A percentile compares a stretch with the other conserved stretches of the same genome.
These are phyloP conservation scores for Teunomyces stri DNA, from an alignment of 805 yeast species.

Conservation along the genomic window DNA sequence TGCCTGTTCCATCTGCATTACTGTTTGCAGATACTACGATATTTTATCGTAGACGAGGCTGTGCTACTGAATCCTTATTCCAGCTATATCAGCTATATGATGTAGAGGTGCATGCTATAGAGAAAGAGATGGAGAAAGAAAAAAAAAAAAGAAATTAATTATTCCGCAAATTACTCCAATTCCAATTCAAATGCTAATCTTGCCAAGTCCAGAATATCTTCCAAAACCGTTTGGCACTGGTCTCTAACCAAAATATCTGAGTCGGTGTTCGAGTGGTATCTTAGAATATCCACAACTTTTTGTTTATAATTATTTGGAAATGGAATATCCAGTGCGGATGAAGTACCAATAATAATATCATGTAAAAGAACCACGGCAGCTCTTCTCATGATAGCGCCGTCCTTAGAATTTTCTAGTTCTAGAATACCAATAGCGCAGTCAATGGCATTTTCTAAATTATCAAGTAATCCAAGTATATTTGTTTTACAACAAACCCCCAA, in stretches of 20 bases:
- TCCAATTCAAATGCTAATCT: slow-evolving; percentile 11
- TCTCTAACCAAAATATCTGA: slow-evolving; percentile 58
- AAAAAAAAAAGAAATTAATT: too few relatives aligned
- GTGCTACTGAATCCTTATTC: too few relatives aligned
- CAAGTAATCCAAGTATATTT: slow-evolving; percentile 52
- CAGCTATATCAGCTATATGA: too few relatives aligned
- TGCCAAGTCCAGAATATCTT: slow-evolving; percentile 29
- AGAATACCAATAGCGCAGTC: slow-evolving; percentile 80
- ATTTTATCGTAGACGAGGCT: too few relatives aligned
- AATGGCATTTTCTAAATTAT: slow-evolving; percentile 52
- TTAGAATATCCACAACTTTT: slow-evolving; percentile 41
- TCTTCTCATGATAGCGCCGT: slow-evolving; percentile 63
- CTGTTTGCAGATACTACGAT: too few relatives aligned
- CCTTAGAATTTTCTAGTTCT: slow-evolving; percentile 47
- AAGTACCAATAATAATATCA: slow-evolving; percentile 53
- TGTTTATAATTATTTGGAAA: slow-evolving; percentile 50
- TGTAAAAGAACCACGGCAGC: slow-evolving; percentile 68
- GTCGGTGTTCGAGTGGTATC: slow-evolving; percentile 48
- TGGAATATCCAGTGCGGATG: slow-evolving; percentile 44
- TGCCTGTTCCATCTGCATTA: too few relatives aligned
- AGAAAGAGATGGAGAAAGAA: too few relatives aligned
- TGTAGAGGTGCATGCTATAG: too few relatives aligned
- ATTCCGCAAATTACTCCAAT: not conserved
- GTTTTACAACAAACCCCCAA: slow-evolving; percentile 67
- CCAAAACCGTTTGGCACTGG: slow-evolving; percentile 43